Conservation (phyloP, 2,329 filamentous ascomycete genomes). For the Pseudocercospora macadamiae region DNA sequence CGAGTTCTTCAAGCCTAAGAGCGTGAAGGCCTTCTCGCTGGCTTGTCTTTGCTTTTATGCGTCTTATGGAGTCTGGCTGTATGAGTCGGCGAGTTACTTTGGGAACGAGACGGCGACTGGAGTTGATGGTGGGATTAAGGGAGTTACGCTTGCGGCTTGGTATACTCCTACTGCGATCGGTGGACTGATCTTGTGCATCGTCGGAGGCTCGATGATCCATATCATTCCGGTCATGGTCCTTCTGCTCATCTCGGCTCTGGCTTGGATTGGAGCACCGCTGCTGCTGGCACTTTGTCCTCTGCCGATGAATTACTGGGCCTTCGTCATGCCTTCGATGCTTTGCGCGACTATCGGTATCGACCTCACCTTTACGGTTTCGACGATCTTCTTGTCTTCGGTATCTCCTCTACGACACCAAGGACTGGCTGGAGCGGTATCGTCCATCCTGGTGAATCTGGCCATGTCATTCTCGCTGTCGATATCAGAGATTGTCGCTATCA, state of each 20-base stretch:
- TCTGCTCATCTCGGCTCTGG: conserved; percentile 36
- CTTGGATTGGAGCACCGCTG: conserved; percentile 41
- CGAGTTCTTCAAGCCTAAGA: conserved; percentile 39
- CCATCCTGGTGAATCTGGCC: conserved; percentile 41
- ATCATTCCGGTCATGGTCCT: conserved; percentile 35
- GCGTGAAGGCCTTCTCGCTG: conserved; percentile 37
- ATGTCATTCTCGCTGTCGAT: conserved; percentile 42
- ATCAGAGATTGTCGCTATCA: conserved; percentile 36
- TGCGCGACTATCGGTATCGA: conserved; percentile 42
- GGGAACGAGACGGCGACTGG: conserved; percentile 24
- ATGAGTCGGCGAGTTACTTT: conserved; percentile 36
- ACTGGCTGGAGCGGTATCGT: conserved; percentile 40
- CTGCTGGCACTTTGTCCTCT: conserved; percentile 38
- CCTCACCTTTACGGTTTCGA: conserved; percentile 40
- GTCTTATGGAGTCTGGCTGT: conserved; percentile 39
- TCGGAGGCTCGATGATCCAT: conserved; percentile 37
- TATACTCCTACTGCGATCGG: conserved; percentile 41
- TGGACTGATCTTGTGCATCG: conserved; percentile 38
- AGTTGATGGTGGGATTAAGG: conserved; percentile 27
- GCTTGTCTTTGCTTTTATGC: conserved; percentile 43
- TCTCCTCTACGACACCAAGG: conserved; percentile 40
- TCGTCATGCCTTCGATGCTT: conserved; percentile 42
- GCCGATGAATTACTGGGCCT: conserved; percentile 40
- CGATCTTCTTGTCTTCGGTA: conserved; percentile 37
- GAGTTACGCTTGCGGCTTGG: conserved; percentile 38